Conservation (phyloP, 495 filamentous ascomycete genomes). For the Letharia lupina region DNA sequence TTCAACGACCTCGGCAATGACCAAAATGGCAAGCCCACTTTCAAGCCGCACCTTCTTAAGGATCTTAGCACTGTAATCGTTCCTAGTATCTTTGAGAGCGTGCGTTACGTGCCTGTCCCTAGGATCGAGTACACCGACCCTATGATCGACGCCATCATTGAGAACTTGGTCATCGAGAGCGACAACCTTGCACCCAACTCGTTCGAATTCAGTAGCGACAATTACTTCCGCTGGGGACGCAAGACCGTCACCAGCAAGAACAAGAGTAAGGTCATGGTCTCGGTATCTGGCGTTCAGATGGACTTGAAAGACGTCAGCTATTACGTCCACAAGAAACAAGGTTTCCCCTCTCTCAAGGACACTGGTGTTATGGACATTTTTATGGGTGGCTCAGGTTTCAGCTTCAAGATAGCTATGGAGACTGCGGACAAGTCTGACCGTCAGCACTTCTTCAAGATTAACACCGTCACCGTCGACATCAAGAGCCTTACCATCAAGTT, state of each 20-base stretch:
- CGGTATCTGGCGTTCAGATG: constrained; percentile 83
- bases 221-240: constrained; percentile 92
- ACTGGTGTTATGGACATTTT: constrained; percentile 85
- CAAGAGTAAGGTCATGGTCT: constrained; percentile 74
- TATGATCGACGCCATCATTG: constrained; percentile 77
- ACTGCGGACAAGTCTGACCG: constrained; percentile 68
- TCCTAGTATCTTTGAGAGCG: constrained; percentile 73
- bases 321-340: constrained; percentile 92
- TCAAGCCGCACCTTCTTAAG: constrained; percentile 88
- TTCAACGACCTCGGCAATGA: constrained; percentile 83
- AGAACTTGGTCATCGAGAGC: constrained; percentile 91
- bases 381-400: constrained; percentile 78
- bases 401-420: constrained; percentile 85
- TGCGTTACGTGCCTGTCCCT: constrained; percentile 88
- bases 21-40: constrained; percentile 70
- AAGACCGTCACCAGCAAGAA: constrained; percentile 73
- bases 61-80: constrained; percentile 82
- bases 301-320: constrained; percentile 84
- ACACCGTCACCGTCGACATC: constrained; percentile 76
- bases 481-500: constrained; percentile 84
- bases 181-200: constrained; percentile 97
- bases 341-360: constrained; percentile 86
- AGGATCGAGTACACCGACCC: constrained; percentile 88
- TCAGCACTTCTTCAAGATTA: constrained; percentile 85
- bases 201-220: constrained; percentile 81